A percentile compares a stretch with the other conserved stretches of the same genome.
phyloP scores from a whole-genome alignment of 345 rosid species.

The Hypericum androsaemum region DNA sequence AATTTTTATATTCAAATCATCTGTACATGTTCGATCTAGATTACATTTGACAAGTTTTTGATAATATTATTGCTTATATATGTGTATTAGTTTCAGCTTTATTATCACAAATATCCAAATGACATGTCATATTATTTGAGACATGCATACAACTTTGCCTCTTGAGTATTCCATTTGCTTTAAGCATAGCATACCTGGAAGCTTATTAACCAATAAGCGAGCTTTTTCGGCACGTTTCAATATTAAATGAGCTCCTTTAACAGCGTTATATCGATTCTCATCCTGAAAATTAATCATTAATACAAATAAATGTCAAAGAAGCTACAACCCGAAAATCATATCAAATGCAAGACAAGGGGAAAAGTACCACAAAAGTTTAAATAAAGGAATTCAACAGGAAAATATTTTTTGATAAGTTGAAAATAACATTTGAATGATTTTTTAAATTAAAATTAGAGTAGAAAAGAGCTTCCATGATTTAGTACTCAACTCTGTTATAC shows the following conservation, averaged over 20 bases:
- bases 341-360: not conserved
- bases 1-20: too few relatives aligned
- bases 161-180: not conserved
- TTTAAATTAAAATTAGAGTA: too few relatives aligned
- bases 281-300: conserved; percentile 39
- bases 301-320: conserved; percentile 15
- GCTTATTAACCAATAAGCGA: conserved; percentile 78
- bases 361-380: not conserved
- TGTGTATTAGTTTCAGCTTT: too few relatives aligned
- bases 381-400: too few relatives aligned
- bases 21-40: too few relatives aligned
- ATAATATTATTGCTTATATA: too few relatives aligned
- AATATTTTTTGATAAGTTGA: too few relatives aligned
- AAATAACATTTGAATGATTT: too few relatives aligned
- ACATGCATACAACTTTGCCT: not conserved
- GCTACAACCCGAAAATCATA: not conserved
- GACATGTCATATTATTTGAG: not conserved
- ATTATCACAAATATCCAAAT: not conserved
- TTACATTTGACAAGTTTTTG: too few relatives aligned
- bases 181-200: conserved; percentile 49
- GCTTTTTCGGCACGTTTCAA: conserved; percentile 99
- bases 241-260: conserved; percentile 91
- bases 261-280: conserved; percentile 92
- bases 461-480: too few relatives aligned
- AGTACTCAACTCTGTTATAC: conserved; percentile 64